Base-by-base conservation (phyloP, 257 asterid species). In the Henckelia pumila region DNA sequence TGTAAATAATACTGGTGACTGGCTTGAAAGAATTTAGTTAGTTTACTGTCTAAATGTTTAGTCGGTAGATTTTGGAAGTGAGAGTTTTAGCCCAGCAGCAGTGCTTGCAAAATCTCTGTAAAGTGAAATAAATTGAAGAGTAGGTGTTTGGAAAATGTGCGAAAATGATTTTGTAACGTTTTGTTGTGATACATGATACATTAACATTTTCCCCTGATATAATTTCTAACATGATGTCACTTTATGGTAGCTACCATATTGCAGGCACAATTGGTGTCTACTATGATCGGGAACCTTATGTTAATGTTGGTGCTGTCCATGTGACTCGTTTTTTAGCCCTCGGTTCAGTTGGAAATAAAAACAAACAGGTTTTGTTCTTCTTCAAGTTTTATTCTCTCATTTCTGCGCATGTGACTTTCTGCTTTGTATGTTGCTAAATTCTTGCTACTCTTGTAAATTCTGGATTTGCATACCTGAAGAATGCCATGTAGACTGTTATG, bases 261-360 rank as follows among this genome's bases (percentile, higher is more conserved):
- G 97, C 99, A 67, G 99, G 97, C 74, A 78, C 84, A 67, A 64
- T 60, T 78, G 96, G 95, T 52, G 73, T 82, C 71, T 88, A 79
- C 76, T 93, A 83, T 82, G 96, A 83, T 68, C 99, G 99, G 37
- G 92, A 86, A 74, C 97, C 97, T 37, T 93, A 93, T 83, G 76
- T 72, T 56, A 93, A 93, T 72, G 58, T 37, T 47, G 87, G 83
- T 80, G 96, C 90, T 73, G 81, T 71, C 59, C 95, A 90, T 23
- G 89, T 85, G 77, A 93, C 99, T 65, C 99, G 99, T 73, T 93
- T 93, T 77, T 72, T 93, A 70, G 97, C 95, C 80, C 89, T 93
- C 72, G 96, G 92, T 78, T 75, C 87, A 19, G 97, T 93, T 70
- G 99, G 99, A 77, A 93, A 90, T 78, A 93, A 86, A 86, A 89